Evolutionary conservation across 2,329 filamentous ascomycete genomes (phyloP).

Genomic region (Lachnellula hyalina): DNA sequence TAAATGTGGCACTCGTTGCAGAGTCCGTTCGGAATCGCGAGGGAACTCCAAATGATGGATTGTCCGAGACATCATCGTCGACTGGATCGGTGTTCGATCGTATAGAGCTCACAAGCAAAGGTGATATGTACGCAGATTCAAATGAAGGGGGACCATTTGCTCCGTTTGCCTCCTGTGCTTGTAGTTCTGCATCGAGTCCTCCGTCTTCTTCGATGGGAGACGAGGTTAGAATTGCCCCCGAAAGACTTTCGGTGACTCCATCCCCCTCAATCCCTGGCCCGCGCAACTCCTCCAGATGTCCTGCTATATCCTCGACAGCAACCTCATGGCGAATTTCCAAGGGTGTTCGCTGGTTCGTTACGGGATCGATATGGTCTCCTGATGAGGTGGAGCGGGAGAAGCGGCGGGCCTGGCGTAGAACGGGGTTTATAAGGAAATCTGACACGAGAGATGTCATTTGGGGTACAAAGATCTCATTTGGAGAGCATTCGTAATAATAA

Average conservation of each 20-base stretch:
- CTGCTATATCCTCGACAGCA: conserved; percentile 23
- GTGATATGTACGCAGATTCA: conserved; percentile 4
- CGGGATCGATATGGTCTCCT: conserved; percentile 32
- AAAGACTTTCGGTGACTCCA: conserved; percentile 6
- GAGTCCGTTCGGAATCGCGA: conserved; percentile 22
- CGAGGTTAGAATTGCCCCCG: conserved; percentile 16
- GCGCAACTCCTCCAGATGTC: conserved; percentile 14
- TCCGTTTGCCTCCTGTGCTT: conserved; percentile 10
- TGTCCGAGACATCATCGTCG: conserved; percentile 25
- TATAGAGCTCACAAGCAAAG: conserved; percentile 16
- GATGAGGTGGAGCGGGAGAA: conserved; percentile 44
- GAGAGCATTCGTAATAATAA: not conserved
- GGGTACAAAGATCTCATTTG: conserved; percentile 19
- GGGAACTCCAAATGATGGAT: conserved; percentile 23
- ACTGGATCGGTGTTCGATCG: conserved; percentile 15
- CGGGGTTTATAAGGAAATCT: conserved; percentile 61
- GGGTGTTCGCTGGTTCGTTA: conserved; percentile 17
- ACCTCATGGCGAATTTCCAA: conserved; percentile 16
- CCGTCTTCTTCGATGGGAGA: conserved; percentile 24
- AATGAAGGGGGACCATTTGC: conserved; percentile 7
- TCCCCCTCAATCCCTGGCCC: not conserved
- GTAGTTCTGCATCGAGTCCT: conserved; percentile 21
- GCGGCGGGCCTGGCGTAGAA: conserved; percentile 59
- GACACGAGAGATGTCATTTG: conserved; percentile 59
- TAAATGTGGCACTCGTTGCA: conserved; percentile 12